Percentiles rank a stretch among this genome's conserved stretches.
These are phyloP conservation scores for Tolypocladium tundrense DNA, from an alignment of 2,329 filamentous ascomycete genomes.

Conservation along the genomic window DNA sequence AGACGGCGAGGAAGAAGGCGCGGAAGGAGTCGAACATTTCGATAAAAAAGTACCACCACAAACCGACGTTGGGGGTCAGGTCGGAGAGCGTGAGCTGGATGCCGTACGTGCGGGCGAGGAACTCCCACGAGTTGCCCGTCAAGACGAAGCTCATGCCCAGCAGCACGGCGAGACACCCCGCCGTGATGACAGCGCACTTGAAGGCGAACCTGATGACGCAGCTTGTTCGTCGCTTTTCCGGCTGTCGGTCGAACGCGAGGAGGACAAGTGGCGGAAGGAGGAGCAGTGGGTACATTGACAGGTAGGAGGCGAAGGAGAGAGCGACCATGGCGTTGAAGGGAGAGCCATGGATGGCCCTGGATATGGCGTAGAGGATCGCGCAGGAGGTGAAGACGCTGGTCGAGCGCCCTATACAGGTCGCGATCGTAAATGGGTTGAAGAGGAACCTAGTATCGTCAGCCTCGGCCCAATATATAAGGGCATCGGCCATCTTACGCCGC, in stretches of 20 bases:
- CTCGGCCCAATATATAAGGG: not conserved
- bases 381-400: conserved; percentile 84
- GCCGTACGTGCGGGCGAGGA: conserved; percentile 81
- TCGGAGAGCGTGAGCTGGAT: conserved; percentile 86
- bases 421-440: conserved; percentile 89
- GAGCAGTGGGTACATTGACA: conserved; percentile 84
- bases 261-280: conserved; percentile 75
- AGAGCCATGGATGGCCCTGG: conserved; percentile 67
- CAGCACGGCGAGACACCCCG: conserved; percentile 46
- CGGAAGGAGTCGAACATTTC: conserved; percentile 99
- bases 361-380: conserved; percentile 74
- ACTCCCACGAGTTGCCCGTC: conserved; percentile 74
- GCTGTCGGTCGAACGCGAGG: conserved; percentile 63
- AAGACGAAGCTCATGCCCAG: conserved; percentile 63
- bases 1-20: conserved; percentile 92
- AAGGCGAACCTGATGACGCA: conserved; percentile 40
- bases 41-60: conserved; percentile 99
- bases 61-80: conserved; percentile 84
- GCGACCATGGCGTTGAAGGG: conserved; percentile 71
- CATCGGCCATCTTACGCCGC: conserved; percentile 51
- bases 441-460: conserved; percentile 54
- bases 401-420: conserved; percentile 81
- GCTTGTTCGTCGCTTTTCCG: conserved; percentile 19
- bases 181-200: conserved; percentile 42
- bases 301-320: conserved; percentile 76